These are phyloP conservation scores for Coprinopsis strossmayeri DNA, from an alignment of 768 basidiomycete genomes.

Conservation along the genomic window DNA sequence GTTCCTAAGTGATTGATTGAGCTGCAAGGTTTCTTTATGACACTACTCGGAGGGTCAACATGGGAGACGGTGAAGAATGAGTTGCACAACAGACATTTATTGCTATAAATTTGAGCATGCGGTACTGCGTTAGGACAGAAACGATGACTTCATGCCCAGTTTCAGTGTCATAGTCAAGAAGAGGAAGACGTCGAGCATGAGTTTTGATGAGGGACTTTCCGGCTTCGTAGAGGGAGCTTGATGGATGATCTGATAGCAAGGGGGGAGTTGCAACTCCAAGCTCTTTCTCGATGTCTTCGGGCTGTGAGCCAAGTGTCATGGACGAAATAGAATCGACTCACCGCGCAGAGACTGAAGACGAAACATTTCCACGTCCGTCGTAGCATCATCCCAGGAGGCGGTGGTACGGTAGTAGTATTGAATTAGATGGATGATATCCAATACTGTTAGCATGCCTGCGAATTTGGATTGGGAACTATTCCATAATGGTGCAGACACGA, in stretches of 20 bases:
- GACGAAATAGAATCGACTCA: no score
- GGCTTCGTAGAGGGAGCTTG: constrained; percentile 83
- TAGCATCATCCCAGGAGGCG: constrained; percentile 77
- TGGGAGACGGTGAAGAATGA: constrained; percentile 9
- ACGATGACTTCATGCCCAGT: constrained; percentile 95
- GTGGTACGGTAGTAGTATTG: constrained; percentile 91
- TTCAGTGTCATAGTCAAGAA: constrained; percentile 89
- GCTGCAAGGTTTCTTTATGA: constrained; percentile 71
- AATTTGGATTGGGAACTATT: constrained; percentile 91
- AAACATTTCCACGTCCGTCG: constrained; percentile 89
- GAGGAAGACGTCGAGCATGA: constrained; percentile 88
- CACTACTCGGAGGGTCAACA: constrained; percentile 46
- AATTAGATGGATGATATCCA: constrained; percentile 98
- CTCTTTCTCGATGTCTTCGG: constrained; percentile 84
- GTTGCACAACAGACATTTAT: constrained; percentile 67
- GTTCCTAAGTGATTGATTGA: constrained; percentile 74
- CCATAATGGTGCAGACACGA: constrained; percentile 97
- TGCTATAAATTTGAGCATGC: constrained; percentile 96
- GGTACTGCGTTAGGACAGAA: constrained; percentile 93
- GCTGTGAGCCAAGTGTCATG: constrained; percentile 10
- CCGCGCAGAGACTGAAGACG: constrained; percentile 85
- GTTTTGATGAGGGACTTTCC: constrained; percentile 88
- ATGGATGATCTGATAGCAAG: constrained; percentile 82
- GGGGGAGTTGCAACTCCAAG: constrained; percentile 92
- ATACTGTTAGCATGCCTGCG: constrained; percentile 98